These are phyloP conservation scores for Agaricales sp. DNA, from an alignment of 1,284 basidiomycete species.

Conservation along the genomic window DNA sequence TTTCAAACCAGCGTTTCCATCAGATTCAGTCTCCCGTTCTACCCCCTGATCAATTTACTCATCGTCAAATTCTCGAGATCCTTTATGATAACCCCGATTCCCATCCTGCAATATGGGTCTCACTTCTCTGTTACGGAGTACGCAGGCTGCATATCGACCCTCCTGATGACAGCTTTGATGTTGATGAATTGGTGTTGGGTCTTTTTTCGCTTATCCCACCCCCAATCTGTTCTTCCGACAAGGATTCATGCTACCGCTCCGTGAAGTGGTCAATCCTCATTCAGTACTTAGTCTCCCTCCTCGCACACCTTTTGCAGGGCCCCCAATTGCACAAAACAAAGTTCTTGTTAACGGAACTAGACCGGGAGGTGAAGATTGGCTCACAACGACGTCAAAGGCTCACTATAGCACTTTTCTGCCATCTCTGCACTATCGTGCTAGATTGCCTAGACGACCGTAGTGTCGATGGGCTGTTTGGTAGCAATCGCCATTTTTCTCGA, in stretches of 20 bases:
- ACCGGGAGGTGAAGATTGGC: background rate
- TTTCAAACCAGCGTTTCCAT: background rate
- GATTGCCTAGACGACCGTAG: background rate
- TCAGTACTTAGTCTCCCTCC: background rate
- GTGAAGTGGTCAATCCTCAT: background rate
- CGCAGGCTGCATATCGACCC: background rate
- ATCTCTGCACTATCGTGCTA: background rate
- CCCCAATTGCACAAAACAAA: background rate
- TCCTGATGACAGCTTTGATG: background rate
- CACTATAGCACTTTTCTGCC: background rate
- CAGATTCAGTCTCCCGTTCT: background rate
- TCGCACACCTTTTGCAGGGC: background rate
- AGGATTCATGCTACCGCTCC: background rate
- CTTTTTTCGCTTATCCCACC: background rate
- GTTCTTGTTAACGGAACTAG: background rate
- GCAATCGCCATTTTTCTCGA: background rate
- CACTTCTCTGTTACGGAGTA: background rate
- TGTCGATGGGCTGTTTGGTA: background rate
- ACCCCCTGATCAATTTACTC: background rate
- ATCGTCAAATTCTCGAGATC: background rate
- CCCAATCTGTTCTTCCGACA: background rate
- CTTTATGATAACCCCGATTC: background rate
- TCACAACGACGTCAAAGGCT: background rate
- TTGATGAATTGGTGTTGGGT: background rate
- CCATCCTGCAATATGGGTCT: background rate